Percentiles rank a stretch among this genome's conserved stretches.
phyloP scores from a whole-genome alignment of 495 filamentous ascomycete genomes.

The Neurospora sp. region DNA sequence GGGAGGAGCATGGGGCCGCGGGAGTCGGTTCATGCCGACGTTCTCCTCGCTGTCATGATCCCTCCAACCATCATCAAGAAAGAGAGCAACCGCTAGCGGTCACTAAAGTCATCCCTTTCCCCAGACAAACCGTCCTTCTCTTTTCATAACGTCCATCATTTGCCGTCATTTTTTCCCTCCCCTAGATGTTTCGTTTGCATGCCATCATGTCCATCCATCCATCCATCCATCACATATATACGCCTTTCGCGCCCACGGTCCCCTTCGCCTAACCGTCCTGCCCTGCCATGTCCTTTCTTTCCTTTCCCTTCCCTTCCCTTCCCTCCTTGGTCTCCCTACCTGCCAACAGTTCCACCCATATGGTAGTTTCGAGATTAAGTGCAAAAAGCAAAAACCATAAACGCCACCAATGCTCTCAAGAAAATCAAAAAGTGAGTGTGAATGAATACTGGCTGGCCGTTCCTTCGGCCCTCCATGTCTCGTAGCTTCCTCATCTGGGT shows the following conservation, averaged over 20 bases:
- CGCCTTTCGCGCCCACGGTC: not conserved
- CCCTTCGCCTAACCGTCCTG: not conserved
- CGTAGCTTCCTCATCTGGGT: not conserved
- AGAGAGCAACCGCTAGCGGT: not conserved
- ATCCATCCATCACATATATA: not conserved
- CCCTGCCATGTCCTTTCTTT: no score
- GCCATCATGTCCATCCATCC: not conserved
- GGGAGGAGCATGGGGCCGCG: not conserved
- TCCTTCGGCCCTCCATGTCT: not conserved
- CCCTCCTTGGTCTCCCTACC: no score
- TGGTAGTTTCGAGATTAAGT: not conserved
- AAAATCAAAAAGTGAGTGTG: not conserved
- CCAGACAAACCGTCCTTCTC: not conserved
- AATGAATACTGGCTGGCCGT: not conserved
- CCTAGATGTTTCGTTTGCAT: not conserved
- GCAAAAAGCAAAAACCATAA: not conserved
- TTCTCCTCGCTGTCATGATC: not conserved
- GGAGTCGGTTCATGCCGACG: not conserved
- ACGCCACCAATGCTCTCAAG: not conserved
- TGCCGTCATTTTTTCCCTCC: not conserved
- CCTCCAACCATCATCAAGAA: not conserved
- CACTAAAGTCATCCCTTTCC: not conserved
- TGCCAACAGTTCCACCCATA: no score
- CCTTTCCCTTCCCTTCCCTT: no score
- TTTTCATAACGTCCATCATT: not conserved